These are phyloP conservation scores for Rhexocercosporidium sp. DNA, from an alignment of 2,329 filamentous ascomycete genomes.

Conservation along the genomic window DNA sequence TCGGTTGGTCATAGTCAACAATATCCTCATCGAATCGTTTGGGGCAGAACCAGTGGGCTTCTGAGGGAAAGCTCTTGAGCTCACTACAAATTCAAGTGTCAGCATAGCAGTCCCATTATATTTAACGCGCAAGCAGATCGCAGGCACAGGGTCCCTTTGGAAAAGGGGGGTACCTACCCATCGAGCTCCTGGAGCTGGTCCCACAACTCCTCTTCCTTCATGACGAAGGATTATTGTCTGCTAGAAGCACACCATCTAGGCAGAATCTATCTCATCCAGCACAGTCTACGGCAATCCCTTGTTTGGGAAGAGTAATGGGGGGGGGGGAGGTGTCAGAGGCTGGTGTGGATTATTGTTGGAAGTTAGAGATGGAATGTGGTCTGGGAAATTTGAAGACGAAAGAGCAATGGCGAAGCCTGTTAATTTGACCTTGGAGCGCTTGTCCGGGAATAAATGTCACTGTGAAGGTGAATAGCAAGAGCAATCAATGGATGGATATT, in stretches of 20 bases:
- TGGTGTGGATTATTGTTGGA: background rate
- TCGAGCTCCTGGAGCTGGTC: slow-evolving; percentile 41
- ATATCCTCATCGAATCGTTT: slow-evolving; percentile 65
- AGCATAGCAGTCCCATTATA: background rate
- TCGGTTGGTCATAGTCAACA: slow-evolving; percentile 65
- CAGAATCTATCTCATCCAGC: background rate
- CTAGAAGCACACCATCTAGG: slow-evolving; percentile 25
- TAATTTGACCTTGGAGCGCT: background rate
- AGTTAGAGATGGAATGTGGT: background rate
- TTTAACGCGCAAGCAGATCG: background rate
- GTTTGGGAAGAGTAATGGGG: background rate
- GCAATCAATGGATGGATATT: background rate
- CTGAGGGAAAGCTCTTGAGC: slow-evolving; percentile 40
- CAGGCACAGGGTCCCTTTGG: background rate
- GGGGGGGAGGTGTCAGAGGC: too few relatives aligned
- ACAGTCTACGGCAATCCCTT: background rate
- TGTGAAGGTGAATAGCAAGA: background rate
- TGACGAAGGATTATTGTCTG: slow-evolving; percentile 27
- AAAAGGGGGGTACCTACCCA: slow-evolving; percentile 30
- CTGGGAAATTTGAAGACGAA: background rate
- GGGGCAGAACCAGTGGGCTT: slow-evolving; percentile 72
- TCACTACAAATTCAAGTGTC: slow-evolving; percentile 33
- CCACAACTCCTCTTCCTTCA: slow-evolving; percentile 41
- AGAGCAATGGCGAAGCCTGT: background rate
- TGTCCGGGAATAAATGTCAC: background rate